A percentile compares a stretch with the other conserved stretches of the same genome.
These are phyloP conservation scores for Wickerhamiella azymoides DNA, from an alignment of 805 yeast species.

Conservation along the genomic window DNA sequence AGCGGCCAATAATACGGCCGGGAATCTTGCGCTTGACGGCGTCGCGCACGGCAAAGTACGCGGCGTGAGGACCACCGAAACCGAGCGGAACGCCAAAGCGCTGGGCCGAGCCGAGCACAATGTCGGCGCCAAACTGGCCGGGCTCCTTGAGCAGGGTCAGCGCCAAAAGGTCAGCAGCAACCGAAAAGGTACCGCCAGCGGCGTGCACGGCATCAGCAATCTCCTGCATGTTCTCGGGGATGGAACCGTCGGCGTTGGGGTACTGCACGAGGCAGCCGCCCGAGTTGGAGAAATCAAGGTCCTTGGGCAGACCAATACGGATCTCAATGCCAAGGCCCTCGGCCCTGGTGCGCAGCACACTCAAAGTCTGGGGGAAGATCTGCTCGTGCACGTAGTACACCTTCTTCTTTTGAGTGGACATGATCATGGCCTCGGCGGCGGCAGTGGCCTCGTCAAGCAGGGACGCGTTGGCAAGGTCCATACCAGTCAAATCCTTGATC, in stretches of 20 bases:
- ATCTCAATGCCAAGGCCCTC: constrained; percentile 55
- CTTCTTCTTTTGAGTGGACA: constrained; percentile 68
- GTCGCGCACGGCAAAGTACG: constrained; percentile 80
- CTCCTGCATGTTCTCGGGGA: constrained; percentile 34
- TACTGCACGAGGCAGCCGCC: constrained; percentile 85
- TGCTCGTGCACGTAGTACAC: constrained; percentile 60
- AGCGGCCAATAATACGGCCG: constrained; percentile 86
- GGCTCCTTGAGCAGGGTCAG: constrained; percentile 79
- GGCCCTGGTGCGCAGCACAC: constrained; percentile 70
- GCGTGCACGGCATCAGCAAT: constrained; percentile 55
- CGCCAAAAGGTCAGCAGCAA: constrained; percentile 87
- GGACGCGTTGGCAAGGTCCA: constrained; percentile 91
- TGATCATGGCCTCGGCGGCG: constrained; percentile 91
- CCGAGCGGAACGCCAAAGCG: constrained; percentile 97
- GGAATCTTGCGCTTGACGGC: constrained; percentile 84
- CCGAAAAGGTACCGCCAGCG: constrained; percentile 61
- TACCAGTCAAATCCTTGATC: constrained; percentile 77
- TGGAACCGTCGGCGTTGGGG: constrained; percentile 74
- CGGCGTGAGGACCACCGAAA: constrained; percentile 98
- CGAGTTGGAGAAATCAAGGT: constrained; percentile 28
- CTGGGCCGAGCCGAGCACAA: constrained; percentile 85
- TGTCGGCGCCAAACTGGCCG: constrained; percentile 74
- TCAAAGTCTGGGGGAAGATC: constrained; percentile 75
- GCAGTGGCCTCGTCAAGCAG: constrained; percentile 93
- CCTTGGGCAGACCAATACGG: constrained; percentile 32